Conservation (phyloP, 2,329 filamentous ascomycete species). For the Fusarium pilosicola region DNA sequence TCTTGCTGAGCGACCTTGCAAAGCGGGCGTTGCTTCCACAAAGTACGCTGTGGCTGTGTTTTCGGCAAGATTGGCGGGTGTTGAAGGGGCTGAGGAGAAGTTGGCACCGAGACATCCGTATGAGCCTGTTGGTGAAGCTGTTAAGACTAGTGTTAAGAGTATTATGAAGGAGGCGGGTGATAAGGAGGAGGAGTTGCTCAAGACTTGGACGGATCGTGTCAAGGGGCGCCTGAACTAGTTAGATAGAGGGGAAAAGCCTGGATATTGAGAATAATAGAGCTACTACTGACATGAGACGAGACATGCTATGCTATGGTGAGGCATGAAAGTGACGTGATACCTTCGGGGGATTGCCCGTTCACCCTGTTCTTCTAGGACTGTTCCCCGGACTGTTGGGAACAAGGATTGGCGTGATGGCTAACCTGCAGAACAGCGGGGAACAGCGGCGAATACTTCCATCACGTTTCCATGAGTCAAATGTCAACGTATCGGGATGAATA, state of each 20-base stretch:
- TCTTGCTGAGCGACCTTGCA: constrained; percentile 72
- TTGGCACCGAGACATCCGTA: constrained; percentile 72
- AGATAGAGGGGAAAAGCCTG: neutral
- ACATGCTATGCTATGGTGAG: no score
- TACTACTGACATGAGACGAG: neutral
- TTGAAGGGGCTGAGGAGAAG: constrained; percentile 67
- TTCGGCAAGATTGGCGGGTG: constrained; percentile 67
- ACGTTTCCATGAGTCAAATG: neutral
- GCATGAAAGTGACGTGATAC: neutral
- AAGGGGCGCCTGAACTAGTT: constrained; percentile 30
- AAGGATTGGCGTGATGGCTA: neutral
- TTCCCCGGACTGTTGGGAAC: neutral
- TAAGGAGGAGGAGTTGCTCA: constrained; percentile 48
- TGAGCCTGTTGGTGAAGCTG: constrained; percentile 56
- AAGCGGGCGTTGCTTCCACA: constrained; percentile 72
- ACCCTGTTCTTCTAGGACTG: neutral
- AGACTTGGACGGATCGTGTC: constrained; percentile 27
- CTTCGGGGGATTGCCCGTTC: neutral
- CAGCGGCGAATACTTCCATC: neutral
- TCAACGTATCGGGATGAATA: neutral
- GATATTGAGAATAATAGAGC: neutral
- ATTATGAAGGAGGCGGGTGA: constrained; percentile 56
- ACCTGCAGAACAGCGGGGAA: neutral
- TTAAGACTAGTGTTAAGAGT: constrained; percentile 48
- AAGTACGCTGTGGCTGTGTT: constrained; percentile 74